Evolutionary conservation across 129 eudicot genomes (phyloP), one percentile per base, ranked within the genome.

Genomic region (Centella asiatica): DNA sequence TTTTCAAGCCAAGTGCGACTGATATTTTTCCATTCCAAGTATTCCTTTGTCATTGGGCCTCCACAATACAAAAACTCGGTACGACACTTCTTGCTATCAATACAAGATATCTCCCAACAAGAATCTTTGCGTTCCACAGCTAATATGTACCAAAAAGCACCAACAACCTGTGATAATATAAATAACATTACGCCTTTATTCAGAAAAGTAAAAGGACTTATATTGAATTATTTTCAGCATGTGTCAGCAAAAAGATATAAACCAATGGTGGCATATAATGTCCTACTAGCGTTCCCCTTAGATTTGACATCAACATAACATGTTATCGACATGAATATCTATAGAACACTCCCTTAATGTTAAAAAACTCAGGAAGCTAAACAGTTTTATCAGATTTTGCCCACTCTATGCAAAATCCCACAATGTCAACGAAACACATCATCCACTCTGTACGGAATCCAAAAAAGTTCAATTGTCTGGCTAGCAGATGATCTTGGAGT

Each of bases 81-180:
- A 36, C 69, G 60, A 64, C 97, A 90, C 15, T 53, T 54, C 24
- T 33, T 57, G 18, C 66, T 81, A n/a, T 73, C 63, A 24, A 7
- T 17, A 71, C 97, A 90, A 60, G 90, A 81, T 62, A 37, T 39
- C 49, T 75, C 79, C 97, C 95, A 90, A 64, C 97, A 90, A 62
- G 83, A 26, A 40, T 86, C 89, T 63, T 78, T 86, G 46, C 95
- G 82, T 63, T 90, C 95, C 49, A 90, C 82, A 5, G 97, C 93
- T 52, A 90, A 77, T 54, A 90, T 62, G 69, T 90, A 90, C 97
- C 97, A 90, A 66, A 90, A 76, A 15, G 97, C 95, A 61, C 97
- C 95, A 65, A 74, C 76, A 48, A 86, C 82, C 97, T 86, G 87
- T 50, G 54, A 20, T 51, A 31, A 27, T 56, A 29, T 31, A 56